phyloP scores from a whole-genome alignment of 495 filamentous ascomycete species.

The Cladorrhinum samala region DNA sequence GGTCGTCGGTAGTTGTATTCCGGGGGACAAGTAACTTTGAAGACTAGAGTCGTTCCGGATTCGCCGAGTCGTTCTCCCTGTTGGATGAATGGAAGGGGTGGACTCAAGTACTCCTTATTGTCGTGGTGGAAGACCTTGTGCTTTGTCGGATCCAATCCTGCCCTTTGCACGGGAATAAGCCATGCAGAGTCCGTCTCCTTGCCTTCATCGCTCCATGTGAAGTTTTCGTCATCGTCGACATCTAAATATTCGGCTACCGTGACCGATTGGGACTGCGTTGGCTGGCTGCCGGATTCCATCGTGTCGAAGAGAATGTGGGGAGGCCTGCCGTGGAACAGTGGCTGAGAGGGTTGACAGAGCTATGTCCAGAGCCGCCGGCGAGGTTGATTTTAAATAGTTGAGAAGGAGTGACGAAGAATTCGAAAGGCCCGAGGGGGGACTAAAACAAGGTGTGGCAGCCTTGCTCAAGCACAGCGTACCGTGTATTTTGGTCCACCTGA shows the following conservation, averaged over 20 bases:
- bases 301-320: slow-evolving; percentile 17
- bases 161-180: slow-evolving; percentile 18
- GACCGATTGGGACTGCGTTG: slow-evolving; percentile 17
- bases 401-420: no score
- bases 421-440: no score
- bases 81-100: slow-evolving; percentile 20
- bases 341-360: background rate
- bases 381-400: no score
- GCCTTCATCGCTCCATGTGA: slow-evolving; percentile 22
- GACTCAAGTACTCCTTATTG: slow-evolving; percentile 25
- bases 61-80: slow-evolving; percentile 22
- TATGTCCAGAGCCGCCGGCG: no score
- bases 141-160: slow-evolving; percentile 19
- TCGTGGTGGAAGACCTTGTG: slow-evolving; percentile 31
- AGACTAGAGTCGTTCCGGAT: slow-evolving; percentile 27
- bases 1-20: slow-evolving; percentile 18
- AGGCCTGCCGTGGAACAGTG: background rate
- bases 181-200: slow-evolving; percentile 19
- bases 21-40: slow-evolving; percentile 21
- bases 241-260: slow-evolving; percentile 19
- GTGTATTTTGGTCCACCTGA: no score
- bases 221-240: slow-evolving; percentile 16
- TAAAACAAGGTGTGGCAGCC: no score
- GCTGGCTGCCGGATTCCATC: slow-evolving; percentile 20
- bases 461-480: no score